Evolutionary conservation across 768 basidiomycete species (phyloP), one percentile per base, ranked within the genome.

Genomic region (Podaxis sp.): DNA sequence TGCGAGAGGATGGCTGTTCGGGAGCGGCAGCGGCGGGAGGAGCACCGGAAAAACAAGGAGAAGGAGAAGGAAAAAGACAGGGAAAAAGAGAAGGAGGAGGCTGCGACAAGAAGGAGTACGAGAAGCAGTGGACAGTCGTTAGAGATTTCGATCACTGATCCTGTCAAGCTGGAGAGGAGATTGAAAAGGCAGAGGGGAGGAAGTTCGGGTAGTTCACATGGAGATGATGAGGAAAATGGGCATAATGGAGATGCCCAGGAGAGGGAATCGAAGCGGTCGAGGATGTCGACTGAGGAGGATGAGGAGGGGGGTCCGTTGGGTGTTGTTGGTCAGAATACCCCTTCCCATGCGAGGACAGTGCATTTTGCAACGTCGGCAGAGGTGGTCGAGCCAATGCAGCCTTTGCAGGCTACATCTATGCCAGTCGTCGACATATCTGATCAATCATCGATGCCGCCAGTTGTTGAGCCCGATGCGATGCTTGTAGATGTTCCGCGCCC

Each of bases 1-100:
- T 98, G 96, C 72, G 88, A 91, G 71, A 82, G 92, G 66, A 95
- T 96, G 92, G 90, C 93, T 13, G 81, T 75, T 42, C 79, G 88
- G 57, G 92, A 96, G 71, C 77, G 86, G 63, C 84, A 87, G 75
- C 80, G 91, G 67, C 74, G 85, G 63, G 83, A 84, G 8, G 87
- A 85, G 64, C 70, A 80, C 57, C 80, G 79, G 72, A 84, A 86
- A 69, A 77, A 79, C 38, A 83, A 80, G 42, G 87, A 79, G 55
- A 73, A 71, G 56, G 72, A 65, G 28, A 74, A 71, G 67, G 77
- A 73, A 44, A 83, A 76, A 68, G 81, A 71, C 15, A 74, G 76
- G 58, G 73, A 70, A 17, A 69, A 72, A 48, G 71, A 77, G 68
- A 66, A 69, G 22, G 73, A 67, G n/a, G 58, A 61, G 0, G 67